phyloP scores from a whole-genome alignment of 768 basidiomycete species.

The Serendipita vermifera region DNA sequence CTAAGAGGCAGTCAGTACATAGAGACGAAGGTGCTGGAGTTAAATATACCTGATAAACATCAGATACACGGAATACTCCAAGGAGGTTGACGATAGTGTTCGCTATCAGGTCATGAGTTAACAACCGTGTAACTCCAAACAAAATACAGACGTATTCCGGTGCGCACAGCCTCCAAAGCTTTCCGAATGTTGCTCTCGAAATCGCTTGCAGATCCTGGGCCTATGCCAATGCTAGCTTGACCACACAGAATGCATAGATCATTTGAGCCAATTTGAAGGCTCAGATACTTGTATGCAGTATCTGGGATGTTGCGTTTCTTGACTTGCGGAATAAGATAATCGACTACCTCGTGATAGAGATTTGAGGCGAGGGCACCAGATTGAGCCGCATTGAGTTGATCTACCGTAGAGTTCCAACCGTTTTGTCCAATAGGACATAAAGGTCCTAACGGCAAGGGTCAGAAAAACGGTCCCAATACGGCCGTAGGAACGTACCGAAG shows the following conservation, averaged over 20 bases:
- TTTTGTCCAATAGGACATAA: slow-evolving; percentile 1
- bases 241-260: slow-evolving; percentile 14
- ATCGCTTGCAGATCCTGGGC: neutral
- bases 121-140: neutral
- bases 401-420: slow-evolving; percentile 10
- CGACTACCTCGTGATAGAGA: slow-evolving; percentile 7
- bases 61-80: slow-evolving; percentile 8
- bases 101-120: neutral
- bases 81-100: slow-evolving; percentile 10
- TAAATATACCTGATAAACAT: slow-evolving; percentile 6
- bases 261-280: slow-evolving; percentile 16
- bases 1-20: neutral
- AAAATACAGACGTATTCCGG: slow-evolving; percentile 13
- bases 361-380: slow-evolving; percentile 11
- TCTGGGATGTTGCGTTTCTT: neutral
- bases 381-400: slow-evolving; percentile 10
- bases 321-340: slow-evolving; percentile 11
- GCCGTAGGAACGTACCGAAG: neutral
- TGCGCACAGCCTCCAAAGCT: slow-evolving; percentile 13
- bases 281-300: slow-evolving; percentile 11
- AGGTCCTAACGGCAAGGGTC: neutral
- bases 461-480: neutral
- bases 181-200: slow-evolving; percentile 13
- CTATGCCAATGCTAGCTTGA: neutral
- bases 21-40: neutral